Evolutionary conservation across 768 basidiomycete species (phyloP), one percentile per base, ranked within the genome.

Genomic region (Lactarius tabidus): DNA sequence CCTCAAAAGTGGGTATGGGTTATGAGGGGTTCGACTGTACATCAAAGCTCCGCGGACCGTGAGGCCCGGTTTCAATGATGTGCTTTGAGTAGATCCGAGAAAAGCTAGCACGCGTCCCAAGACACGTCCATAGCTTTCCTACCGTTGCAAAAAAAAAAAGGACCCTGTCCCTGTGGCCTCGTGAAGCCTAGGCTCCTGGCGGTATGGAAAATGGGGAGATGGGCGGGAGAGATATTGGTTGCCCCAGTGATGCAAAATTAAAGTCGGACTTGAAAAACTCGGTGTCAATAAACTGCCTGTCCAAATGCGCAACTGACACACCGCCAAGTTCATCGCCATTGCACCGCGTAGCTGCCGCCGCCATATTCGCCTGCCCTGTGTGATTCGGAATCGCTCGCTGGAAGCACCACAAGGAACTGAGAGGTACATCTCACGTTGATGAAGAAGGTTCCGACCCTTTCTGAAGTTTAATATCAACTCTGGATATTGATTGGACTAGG

Each of bases 161-260:
- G 18, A 41, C 4, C 33, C 39, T 51, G 10, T 23, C 58, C 20
- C 35, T 54, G 29, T 23, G 17, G 18, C 53, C 35, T 55, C n/a
- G 35, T 35, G 23, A 26, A 60, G 28, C 41, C 54, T 36, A 26
- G 53, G 38, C 52, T 28, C 52, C 35, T 51, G 58, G 26, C 18
- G 29, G n/a, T 9, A 23, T 55, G 28, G 51, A 41, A 56, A 54
- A 65, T 36, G 28, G n/a, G 17, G 59, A 59, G 31, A 29, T 36
- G 28, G 29, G 59, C 54, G 23, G 23, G 3, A 14, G 26, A 18
- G 29, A n/a, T 18, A 43, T 54, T 56, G 26, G 45, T 57, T 65
- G n/a, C 36, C 54, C 23, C 45, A 33, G 38, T 41, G 54, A 61
- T 38, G 28, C 36, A 26, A 39, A 60, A 56, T 60, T 56, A 61